Conservation (phyloP, 805 yeast genomes). For the Lipomyces kockii region DNA sequence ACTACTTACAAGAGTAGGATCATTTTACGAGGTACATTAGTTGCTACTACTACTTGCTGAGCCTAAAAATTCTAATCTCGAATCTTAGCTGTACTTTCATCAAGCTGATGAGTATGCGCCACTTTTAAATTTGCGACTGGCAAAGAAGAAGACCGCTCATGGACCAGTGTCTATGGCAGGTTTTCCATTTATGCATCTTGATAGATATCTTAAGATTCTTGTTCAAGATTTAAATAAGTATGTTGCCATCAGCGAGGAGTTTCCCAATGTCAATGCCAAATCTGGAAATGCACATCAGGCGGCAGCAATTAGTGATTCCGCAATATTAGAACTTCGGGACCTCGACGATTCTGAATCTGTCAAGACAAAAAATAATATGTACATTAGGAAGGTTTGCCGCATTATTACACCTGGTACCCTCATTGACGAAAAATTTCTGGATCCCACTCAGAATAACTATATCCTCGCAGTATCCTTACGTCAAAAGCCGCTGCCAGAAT, state of each 20-base stretch:
- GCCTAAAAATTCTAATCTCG: slow-evolving; percentile 41
- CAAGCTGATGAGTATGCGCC: slow-evolving; percentile 80
- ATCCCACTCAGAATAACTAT: slow-evolving; percentile 71
- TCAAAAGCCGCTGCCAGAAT: slow-evolving; percentile 1
- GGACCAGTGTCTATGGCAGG: slow-evolving; percentile 78
- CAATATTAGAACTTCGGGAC: slow-evolving; percentile 36
- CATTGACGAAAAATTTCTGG: slow-evolving; percentile 81
- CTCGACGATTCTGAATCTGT: slow-evolving; percentile 3
- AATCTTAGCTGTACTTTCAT: slow-evolving; percentile 69
- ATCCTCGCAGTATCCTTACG: slow-evolving; percentile 58
- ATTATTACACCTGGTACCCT: slow-evolving; percentile 92
- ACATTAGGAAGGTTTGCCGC: slow-evolving; percentile 73
- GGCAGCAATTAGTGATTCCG: slow-evolving; percentile 30
- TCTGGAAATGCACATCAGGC: slow-evolving; percentile 29
- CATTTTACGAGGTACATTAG: slow-evolving; percentile 64
- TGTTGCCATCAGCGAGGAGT: slow-evolving; percentile 85
- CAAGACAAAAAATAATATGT: slow-evolving; percentile 37
- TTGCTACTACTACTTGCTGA: background rate
- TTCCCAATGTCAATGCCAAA: slow-evolving; percentile 29
- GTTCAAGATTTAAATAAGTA: slow-evolving; percentile 71
- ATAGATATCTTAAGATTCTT: slow-evolving; percentile 71
- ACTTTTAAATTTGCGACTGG: slow-evolving; percentile 70
- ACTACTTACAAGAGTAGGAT: slow-evolving; percentile 80
- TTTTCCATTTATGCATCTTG: slow-evolving; percentile 74
- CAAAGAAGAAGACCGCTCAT: slow-evolving; percentile 53